Evolutionary conservation across 768 basidiomycete genomes (phyloP), one percentile per base, ranked within the genome.

Genomic region (Boletus speciosus): DNA sequence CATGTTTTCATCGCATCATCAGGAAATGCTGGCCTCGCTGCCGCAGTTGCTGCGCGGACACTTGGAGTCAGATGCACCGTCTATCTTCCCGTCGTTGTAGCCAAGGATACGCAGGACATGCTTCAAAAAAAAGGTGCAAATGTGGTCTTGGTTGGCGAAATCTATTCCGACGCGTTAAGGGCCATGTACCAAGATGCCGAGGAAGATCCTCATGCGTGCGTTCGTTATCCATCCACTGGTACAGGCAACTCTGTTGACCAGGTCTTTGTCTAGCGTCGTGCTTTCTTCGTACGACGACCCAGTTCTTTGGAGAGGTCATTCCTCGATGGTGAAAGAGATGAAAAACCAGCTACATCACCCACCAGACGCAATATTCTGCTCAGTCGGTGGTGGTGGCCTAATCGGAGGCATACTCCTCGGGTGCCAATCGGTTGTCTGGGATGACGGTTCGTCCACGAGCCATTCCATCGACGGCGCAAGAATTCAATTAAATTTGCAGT

Each of bases 1-100:
- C 89, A 88, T 66, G 72, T 84, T 40, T 73, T 90, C 40, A 81
- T 84, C 47, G 87, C 89, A 0, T 91, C 89, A 0, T 80, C 85
- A 5, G 89, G 89, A n/a, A 90, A 91, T 63, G 90, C 86, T n/a
- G 88, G 83, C 1, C 72, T 89, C 14, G 89, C 87, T 12, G 79
- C 81, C 0, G 88, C 88, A 15, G 78, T 80, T 56, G 84, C 83
- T 21, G 81, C 88, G 9, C 73, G 77, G 29, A 70, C 63, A 19
- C 74, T 89, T 23, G 70, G 71, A 6, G 71, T 88, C 40, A 73
- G 66, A 62, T 90, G 88, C 65, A 86, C 81, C 6, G 82, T 90
- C 2, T 90, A 76, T 64, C 73, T 92, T 23, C 87, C 89, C 0
- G 67, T 75, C 34, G 79, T 78, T 6, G 83, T 77, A 12, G 61